Evolutionary conservation across 2,329 filamentous ascomycete species (phyloP), one percentile per base, ranked within the genome.

Genomic region (Rhexocercosporidium sp.): DNA sequence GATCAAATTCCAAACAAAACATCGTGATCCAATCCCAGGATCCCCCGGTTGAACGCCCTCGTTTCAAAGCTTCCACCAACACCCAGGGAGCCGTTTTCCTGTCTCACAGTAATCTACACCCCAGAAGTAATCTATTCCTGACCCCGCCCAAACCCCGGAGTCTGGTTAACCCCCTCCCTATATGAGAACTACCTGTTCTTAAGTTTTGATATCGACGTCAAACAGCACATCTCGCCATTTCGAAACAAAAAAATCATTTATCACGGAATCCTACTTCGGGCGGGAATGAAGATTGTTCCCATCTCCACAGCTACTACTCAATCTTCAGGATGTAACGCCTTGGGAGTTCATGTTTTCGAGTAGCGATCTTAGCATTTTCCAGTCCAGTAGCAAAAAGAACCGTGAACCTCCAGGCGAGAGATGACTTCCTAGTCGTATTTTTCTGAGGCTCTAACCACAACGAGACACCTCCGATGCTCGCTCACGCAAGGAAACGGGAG

Each of bases 101-200:
- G 57, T 60, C 57, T 60, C 57, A 60, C 16, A 46, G 20, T 46
- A 46, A 60, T 60, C 41, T 46, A 31, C n/a, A 46, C 37, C 37
- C 39, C 57, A 60, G 46, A 60, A 60, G 25, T 31, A 60, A 60
- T 60, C 57, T 60, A 60, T 60, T 44, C 37, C 47, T 47, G 16
- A 60, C 57, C 39, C 39, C 57, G n/a, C 39, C 16, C 53, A n/a
- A n/a, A 60, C 27, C 39, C 57, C 57, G 25, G 57, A 47, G 39
- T 47, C 39, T 16, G 57, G 57, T 16, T 29, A 12, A 44, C 41
- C 41, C 41, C 57, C 57, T 60, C 41, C 16, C 57, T 60, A 60
- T 47, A 60, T 60, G 39, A 46, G 25, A 47, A 6, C 16, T 7
- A 25, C 3, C 20, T 14, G 25, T 22, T 56, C 18, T 57, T 57